phyloP scores from a whole-genome alignment of 2,329 filamentous ascomycete species.

The Penicillium decumbens region DNA sequence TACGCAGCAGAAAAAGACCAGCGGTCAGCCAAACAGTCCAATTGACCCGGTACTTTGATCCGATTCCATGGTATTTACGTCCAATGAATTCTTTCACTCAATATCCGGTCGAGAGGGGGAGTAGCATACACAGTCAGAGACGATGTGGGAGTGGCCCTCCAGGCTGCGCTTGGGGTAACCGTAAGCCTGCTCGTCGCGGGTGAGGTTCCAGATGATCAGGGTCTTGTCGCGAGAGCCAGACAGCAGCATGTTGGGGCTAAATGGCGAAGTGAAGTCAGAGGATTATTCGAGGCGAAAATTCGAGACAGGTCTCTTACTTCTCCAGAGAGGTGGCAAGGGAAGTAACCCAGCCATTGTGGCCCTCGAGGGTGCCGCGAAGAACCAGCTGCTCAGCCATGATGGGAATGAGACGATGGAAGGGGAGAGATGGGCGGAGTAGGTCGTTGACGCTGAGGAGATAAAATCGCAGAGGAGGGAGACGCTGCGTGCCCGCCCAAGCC shows the following conservation, averaged over 20 bases:
- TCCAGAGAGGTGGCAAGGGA: slow-evolving; percentile 96
- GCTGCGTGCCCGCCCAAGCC: slow-evolving; percentile 36
- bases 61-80: slow-evolving; percentile 10
- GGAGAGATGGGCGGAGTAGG: slow-evolving; percentile 41
- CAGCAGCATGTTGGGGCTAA: slow-evolving; percentile 97
- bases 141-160: slow-evolving; percentile 98
- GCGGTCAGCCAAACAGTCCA: slow-evolving; percentile 28
- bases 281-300: slow-evolving; percentile 24
- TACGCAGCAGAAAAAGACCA: slow-evolving; percentile 22
- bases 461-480: slow-evolving; percentile 38
- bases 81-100: slow-evolving; percentile 6
- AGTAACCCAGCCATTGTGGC: slow-evolving; percentile 99
- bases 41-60: slow-evolving; percentile 3
- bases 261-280: slow-evolving; percentile 35
- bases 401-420: slow-evolving; percentile 40
- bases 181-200: slow-evolving; percentile 96
- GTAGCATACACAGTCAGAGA: slow-evolving; percentile 95
- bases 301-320: slow-evolving; percentile 62
- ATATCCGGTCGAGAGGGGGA: slow-evolving; percentile 12
- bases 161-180: slow-evolving; percentile 99
- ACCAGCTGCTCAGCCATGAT: slow-evolving; percentile 89
- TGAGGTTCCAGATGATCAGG: slow-evolving; percentile 99
- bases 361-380: slow-evolving; percentile 95
- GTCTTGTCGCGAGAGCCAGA: slow-evolving; percentile 97
- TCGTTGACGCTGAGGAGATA: slow-evolving; percentile 40